These are phyloP conservation scores for Psilocybe tampanensis DNA, from an alignment of 768 basidiomycete species.

Conservation along the genomic window DNA sequence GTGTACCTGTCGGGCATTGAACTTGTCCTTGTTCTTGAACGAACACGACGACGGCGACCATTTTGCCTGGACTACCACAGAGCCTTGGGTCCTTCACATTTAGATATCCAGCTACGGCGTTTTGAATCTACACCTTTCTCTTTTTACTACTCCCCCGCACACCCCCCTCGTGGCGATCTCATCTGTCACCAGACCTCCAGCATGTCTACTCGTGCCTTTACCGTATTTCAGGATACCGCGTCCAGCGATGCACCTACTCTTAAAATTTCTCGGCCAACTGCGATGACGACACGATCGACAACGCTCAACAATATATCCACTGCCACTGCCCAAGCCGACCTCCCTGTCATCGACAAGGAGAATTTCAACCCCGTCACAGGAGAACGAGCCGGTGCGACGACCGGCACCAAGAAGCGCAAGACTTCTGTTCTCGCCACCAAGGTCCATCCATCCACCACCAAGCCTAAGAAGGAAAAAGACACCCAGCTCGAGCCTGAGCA, in stretches of 20 bases:
- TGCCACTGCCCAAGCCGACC: conserved; percentile 36
- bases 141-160: conserved; percentile 14
- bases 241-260: conserved; percentile 34
- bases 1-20: conserved; percentile 1
- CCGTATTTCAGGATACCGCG: conserved; percentile 64
- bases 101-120: conserved; percentile 6
- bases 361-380: conserved; percentile 79
- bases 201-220: conserved; percentile 63
- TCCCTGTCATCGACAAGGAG: conserved; percentile 66
- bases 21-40: conserved; percentile 11
- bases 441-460: conserved; percentile 42
- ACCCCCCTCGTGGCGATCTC: conserved; percentile 28
- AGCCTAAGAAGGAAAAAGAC: conserved; percentile 39
- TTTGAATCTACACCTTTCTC: conserved; percentile 8
- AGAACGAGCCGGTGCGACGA: conserved; percentile 47
- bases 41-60: not conserved
- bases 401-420: conserved; percentile 63
- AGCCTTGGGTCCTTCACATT: too few species aligned
- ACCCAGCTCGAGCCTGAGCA: conserved; percentile 44
- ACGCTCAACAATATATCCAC: conserved; percentile 23
- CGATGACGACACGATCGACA: conserved; percentile 34
- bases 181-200: conserved; percentile 19
- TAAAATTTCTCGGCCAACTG: conserved; percentile 29
- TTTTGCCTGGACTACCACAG: too few species aligned
- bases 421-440: conserved; percentile 61